Conservation (phyloP, 176 grass and related monocot species). For the Aegilops bicornis region DNA sequence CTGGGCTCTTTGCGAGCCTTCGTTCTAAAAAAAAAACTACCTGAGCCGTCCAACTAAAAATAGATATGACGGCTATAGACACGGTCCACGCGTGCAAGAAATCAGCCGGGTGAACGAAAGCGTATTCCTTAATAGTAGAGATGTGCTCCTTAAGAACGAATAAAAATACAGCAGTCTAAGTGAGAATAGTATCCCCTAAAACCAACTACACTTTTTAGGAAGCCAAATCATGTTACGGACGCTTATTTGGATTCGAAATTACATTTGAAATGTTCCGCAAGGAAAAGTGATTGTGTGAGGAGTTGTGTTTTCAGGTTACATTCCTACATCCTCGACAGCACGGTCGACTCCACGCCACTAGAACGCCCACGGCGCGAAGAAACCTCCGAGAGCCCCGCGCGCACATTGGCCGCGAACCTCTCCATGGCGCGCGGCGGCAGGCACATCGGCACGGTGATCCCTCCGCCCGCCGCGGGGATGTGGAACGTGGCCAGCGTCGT, state of each 20-base stretch:
- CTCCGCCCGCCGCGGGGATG: background rate
- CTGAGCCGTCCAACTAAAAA: too few species aligned
- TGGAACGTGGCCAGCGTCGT: slow-evolving; percentile 39
- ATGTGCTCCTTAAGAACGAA: too few species aligned
- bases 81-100: too few species aligned
- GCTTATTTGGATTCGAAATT: background rate
- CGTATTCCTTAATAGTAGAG: too few species aligned
- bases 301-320: background rate
- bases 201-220: too few species aligned
- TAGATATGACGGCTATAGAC: too few species aligned
- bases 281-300: background rate
- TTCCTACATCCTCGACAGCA: background rate
- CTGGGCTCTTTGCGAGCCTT: too few species aligned
- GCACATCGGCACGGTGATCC: slow-evolving; percentile 42
- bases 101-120: too few species aligned
- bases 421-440: slow-evolving; percentile 22
- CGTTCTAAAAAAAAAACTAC: too few species aligned
- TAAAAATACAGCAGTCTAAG: too few species aligned
- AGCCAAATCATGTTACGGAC: background rate
- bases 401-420: background rate
- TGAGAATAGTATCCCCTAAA: too few species aligned
- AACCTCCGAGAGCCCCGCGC: background rate
- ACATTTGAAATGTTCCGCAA: background rate
- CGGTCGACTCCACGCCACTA: background rate
- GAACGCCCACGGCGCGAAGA: background rate